Conservation (phyloP, 768 basidiomycete genomes). For the Podaxis pistillaris region DNA sequence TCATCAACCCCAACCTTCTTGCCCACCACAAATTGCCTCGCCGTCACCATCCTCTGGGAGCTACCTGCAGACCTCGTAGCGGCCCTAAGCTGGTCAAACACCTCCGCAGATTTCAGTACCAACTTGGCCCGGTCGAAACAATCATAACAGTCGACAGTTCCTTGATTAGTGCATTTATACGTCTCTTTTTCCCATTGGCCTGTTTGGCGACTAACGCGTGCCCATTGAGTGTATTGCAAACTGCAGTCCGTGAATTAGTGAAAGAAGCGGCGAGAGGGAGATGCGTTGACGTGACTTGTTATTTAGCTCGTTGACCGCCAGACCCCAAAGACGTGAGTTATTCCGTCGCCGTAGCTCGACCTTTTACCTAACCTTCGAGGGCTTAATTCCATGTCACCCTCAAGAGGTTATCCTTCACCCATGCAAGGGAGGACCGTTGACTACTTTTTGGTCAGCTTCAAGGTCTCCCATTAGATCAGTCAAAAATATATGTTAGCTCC, state of each 20-base stretch:
- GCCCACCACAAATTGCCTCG: neutral
- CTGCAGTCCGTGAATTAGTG: neutral
- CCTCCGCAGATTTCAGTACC: neutral
- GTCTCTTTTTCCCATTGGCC: neutral
- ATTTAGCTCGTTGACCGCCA: no score
- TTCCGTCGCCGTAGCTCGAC: no score
- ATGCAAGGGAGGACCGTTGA: no score
- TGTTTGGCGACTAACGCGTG: neutral
- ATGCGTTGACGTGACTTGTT: no score
- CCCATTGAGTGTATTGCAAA: neutral
- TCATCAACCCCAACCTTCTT: neutral
- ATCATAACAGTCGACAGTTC: neutral
- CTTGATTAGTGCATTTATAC: neutral
- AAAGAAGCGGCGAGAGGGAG: neutral
- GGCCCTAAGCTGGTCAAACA: neutral
- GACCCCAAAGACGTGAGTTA: no score
- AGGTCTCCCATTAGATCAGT: no score
- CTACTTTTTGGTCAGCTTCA: no score
- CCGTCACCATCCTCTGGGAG: neutral
- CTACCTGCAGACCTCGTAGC: neutral
- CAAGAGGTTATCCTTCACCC: no score
- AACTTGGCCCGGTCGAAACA: neutral
- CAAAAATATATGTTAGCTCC: no score
- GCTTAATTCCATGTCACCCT: no score
- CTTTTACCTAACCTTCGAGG: no score